Percentiles rank a stretch among this genome's conserved stretches.
These are phyloP conservation scores for Moelleriella libera DNA, from an alignment of 2,329 filamentous ascomycete species.

Conservation along the genomic window DNA sequence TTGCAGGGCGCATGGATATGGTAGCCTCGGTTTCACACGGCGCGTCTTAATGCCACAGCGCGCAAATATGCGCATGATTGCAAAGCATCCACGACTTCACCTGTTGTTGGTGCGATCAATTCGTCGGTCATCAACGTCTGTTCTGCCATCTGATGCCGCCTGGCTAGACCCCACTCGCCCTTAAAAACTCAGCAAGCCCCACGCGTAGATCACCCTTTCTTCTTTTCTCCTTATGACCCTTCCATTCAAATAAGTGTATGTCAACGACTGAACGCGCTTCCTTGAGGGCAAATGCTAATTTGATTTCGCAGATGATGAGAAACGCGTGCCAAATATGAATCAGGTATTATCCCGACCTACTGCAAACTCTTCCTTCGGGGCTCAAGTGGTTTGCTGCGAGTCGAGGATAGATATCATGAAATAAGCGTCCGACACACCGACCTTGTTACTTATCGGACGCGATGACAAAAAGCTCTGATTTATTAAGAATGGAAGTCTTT, in stretches of 20 bases:
- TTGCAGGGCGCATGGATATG: not conserved
- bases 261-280: conserved; percentile 10
- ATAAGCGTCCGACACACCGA: conserved; percentile 98
- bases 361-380: conserved; percentile 75
- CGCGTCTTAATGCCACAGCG: conserved; percentile 4
- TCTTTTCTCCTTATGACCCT: conserved; percentile 64
- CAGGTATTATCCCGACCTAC: conserved; percentile 48
- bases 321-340: conserved; percentile 91
- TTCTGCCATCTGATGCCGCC: conserved; percentile 4
- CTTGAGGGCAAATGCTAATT: not conserved
- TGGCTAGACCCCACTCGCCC: conserved; percentile 7
- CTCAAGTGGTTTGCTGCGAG: conserved; percentile 71
- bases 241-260: conserved; percentile 98
- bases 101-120: not conserved
- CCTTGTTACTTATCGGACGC: conserved; percentile 98
- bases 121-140: not conserved
- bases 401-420: conserved; percentile 63
- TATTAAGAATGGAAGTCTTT: conserved; percentile 28
- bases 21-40: not conserved
- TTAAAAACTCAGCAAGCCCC: conserved; percentile 20
- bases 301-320: conserved; percentile 83
- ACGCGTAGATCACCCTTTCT: conserved; percentile 16
- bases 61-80: not conserved
- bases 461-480: conserved; percentile 93
- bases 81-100: not conserved